Evolutionary conservation across 2,329 filamentous ascomycete species (phyloP), one percentile per base, ranked within the genome.

Genomic region (Colletotrichum spinosum): DNA sequence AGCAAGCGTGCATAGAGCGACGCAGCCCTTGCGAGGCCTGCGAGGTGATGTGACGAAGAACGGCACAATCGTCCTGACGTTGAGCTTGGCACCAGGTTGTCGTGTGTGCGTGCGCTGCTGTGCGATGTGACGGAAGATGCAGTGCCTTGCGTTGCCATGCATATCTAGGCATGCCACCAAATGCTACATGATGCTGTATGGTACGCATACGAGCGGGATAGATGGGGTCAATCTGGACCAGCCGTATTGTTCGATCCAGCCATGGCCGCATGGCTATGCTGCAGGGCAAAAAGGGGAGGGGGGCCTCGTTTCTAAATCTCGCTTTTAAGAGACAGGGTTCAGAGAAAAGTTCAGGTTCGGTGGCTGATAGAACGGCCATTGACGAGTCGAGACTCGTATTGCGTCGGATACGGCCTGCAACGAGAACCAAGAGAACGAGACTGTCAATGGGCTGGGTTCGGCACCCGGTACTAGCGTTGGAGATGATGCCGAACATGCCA

Each of bases 171-270:
- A 17, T 46, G 53, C 35, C 45, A 17, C 7, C 5, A 15, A n/a
- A 44, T 10, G 45, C 17, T 8, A 17, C 4, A 17, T 17, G 17
- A 17, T 17, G 17, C 17, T 17, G 45, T 55, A 41, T n/a, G 54
- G 9, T 25, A 49, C 54, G 55, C 55, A 61, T 65, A 65, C 62
- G 57, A 65, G 62, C 44, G 5, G n/a, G 35, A 42, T 53, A 37
- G 50, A n/a, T 46, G 52, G 57, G 49, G 62, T 52, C 53, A 35
- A 51, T 46, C 35, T 53, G 12, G 52, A 56, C 17, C 34, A 33
- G 44, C 38, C 52, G 13, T 39, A 10, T 39, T 45, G 35, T 41
- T 61, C 11, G 35, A 41, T 52, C 39, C 34, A 42, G 25, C 39
- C 11, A 12, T 15, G 44, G 35, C 42, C 37, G 42, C 39, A 37